Evolutionary conservation across 2,329 filamentous ascomycete species (phyloP).

Genomic region (Claviceps quebecensis): DNA sequence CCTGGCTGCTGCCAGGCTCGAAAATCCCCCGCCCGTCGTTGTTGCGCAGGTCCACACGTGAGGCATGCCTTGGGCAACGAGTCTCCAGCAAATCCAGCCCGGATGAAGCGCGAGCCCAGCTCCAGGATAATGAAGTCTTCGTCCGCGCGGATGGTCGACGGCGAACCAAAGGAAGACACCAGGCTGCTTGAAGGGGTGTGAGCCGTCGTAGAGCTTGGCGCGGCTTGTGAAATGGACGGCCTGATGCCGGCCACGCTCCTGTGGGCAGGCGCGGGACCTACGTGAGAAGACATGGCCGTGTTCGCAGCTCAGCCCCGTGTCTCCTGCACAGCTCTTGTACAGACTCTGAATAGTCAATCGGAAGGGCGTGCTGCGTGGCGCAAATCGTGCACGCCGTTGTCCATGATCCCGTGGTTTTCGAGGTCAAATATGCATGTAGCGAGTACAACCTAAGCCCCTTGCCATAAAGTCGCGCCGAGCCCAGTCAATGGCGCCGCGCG

Average conservation of each 20-base stretch:
- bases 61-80: conserved; percentile 57
- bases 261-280: conserved; percentile 36
- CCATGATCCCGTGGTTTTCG: too few species aligned
- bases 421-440: neutral
- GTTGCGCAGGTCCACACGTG: conserved; percentile 60
- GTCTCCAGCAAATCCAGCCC: conserved; percentile 79
- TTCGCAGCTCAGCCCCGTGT: neutral
- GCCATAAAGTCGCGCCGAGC: conserved; percentile 11
- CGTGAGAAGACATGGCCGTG: conserved; percentile 28
- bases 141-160: conserved; percentile 52
- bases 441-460: neutral
- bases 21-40: conserved; percentile 70
- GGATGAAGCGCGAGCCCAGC: conserved; percentile 63
- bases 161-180: conserved; percentile 42
- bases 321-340: too few species aligned
- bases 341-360: too few species aligned
- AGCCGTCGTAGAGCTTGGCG: conserved; percentile 31
- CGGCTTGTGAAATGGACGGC: conserved; percentile 21
- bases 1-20: conserved; percentile 48
- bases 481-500: conserved; percentile 12
- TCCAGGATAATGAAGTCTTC: conserved; percentile 80
- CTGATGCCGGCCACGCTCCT: conserved; percentile 45
- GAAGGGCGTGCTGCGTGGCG: too few species aligned
- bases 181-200: conserved; percentile 46
- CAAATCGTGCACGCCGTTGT: too few species aligned